Conservation (phyloP, 768 basidiomycete genomes). For the Cystobasidium ongulense region DNA sequence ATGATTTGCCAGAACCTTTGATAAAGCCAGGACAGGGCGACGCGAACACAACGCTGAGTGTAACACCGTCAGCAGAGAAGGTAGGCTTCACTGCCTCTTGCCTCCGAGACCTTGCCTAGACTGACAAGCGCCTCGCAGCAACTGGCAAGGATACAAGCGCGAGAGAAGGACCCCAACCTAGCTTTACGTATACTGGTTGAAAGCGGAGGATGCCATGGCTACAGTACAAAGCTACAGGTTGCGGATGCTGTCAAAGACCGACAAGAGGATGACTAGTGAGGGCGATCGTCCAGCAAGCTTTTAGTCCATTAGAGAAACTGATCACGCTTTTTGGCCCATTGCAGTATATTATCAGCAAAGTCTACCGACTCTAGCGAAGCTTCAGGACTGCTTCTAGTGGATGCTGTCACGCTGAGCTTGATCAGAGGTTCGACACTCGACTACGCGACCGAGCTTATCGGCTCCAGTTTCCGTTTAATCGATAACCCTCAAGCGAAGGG, state of each 20-base stretch:
- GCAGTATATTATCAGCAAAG: conserved; percentile 49
- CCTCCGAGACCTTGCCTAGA: neutral
- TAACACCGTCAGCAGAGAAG: conserved; percentile 21
- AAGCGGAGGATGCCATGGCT: conserved; percentile 93
- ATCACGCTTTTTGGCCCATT: conserved; percentile 48
- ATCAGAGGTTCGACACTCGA: conserved; percentile 83
- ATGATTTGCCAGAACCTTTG: conserved; percentile 22
- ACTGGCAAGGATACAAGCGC: conserved; percentile 61
- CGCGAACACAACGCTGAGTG: neutral
- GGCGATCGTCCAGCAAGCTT: neutral
- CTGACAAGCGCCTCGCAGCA: conserved; percentile 46
- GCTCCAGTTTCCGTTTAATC: conserved; percentile 71
- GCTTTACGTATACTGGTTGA: conserved; percentile 78
- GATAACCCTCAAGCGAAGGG: conserved; percentile 82
- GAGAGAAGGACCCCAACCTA: conserved; percentile 57
- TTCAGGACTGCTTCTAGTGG: conserved; percentile 55
- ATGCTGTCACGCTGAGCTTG: conserved; percentile 72
- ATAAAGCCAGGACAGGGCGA: neutral
- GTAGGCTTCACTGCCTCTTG: neutral
- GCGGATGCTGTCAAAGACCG: conserved; percentile 14
- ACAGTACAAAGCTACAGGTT: conserved; percentile 87
- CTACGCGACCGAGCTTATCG: conserved; percentile 88
- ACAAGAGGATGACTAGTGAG: conserved; percentile 24
- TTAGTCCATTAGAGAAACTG: no score
- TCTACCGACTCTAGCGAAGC: conserved; percentile 1